These are phyloP conservation scores for Pseudopyricularia cyperi DNA, from an alignment of 2,329 filamentous ascomycete species.

Conservation along the genomic window DNA sequence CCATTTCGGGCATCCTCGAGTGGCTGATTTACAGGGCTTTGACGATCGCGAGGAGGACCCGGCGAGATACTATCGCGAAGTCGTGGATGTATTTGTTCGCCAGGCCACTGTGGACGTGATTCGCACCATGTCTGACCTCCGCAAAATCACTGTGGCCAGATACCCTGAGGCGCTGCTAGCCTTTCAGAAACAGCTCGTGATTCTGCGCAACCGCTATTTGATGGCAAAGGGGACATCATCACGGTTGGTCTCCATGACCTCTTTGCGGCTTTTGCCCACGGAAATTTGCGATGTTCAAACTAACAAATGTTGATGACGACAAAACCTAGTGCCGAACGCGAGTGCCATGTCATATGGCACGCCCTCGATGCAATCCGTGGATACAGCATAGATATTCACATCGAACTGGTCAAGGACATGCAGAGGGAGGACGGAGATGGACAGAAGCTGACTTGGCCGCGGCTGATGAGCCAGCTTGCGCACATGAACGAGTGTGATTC, in stretches of 20 bases:
- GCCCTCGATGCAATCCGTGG: neutral
- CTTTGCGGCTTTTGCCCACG: too few relatives aligned
- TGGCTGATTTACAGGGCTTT: constrained; percentile 1
- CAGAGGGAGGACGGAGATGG: neutral
- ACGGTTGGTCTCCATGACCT: neutral
- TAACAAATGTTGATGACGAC: too few relatives aligned
- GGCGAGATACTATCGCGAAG: neutral
- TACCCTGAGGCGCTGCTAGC: neutral
- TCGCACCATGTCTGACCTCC: neutral
- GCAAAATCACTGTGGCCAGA: neutral
- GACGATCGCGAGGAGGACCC: neutral
- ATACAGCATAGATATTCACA: neutral
- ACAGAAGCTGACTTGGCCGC: neutral
- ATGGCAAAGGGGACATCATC: neutral
- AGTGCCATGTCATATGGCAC: neutral
- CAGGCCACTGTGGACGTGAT: neutral
- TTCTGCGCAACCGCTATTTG: neutral
- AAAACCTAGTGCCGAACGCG: neutral
- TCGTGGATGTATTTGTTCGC: neutral
- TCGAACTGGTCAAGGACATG: neutral
- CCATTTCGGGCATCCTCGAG: neutral
- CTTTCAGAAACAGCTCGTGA: neutral
- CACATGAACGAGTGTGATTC: neutral
- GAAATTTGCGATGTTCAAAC: neutral
- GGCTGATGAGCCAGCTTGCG: constrained; percentile 2